Evolutionary conservation across 2,329 filamentous ascomycete species (phyloP), one percentile per base, ranked within the genome.

Genomic region (Pseudonectria foliicola): DNA sequence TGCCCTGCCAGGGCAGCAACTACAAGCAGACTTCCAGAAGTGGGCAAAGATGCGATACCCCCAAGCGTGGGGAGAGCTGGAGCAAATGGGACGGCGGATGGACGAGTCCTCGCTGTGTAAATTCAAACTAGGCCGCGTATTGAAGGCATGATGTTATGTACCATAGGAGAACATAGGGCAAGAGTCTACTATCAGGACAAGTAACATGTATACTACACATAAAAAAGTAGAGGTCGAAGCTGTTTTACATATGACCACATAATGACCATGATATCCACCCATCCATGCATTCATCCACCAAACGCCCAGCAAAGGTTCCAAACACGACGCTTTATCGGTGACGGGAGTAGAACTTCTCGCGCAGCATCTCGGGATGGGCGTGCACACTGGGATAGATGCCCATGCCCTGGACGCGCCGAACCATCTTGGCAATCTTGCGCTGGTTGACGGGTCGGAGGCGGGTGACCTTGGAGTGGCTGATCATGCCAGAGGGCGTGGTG

Each of bases 311-410:
- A 25, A 14, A 35, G n/a, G 34, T 13, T 26, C 25, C 31, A 32
- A 24, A 31, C 27, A 31, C 23, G 25, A 32, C 33, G 12, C 13
- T 35, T 38, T 40, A 50, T 34, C 45, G 24, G 33, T 31, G 38
- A 25, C 33, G 42, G 4, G 44, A 39, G 40, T 52, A 63, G 49
- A 62, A 62, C 13, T 58, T 43, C 10, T 61, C 50, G 38, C 70
- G 66, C 46, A 95, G 59, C 38, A 94, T 70, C 60, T 93, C 85
- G 4, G 92, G 92, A 64, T 98, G 92, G 46, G 71, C 70, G 66
- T 98, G 85, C 36, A 93, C 82, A 58, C 82, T 93, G 15, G 92
- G 92, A 73, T 96, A 88, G 41, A 96, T 68, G 12, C 92, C 92
- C 55, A 95, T 73, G 2, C 89, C 92, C 52, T 96, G 82, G 13